A percentile compares a stretch with the other conserved stretches of the same genome.
Conservation (phyloP, 345 rosid species). For the Citrus mangshanensis region DNA sequence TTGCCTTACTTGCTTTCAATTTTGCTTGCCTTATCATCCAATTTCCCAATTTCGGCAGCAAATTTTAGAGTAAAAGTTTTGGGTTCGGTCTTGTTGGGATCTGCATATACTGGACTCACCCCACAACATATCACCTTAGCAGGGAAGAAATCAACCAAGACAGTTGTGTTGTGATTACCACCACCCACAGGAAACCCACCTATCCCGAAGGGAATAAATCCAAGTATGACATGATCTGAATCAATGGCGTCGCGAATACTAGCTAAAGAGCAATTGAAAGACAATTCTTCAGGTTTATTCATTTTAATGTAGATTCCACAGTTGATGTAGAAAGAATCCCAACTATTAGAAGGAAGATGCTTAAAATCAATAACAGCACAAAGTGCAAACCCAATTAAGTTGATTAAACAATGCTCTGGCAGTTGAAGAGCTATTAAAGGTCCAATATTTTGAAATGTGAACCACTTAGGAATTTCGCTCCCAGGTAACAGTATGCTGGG, state of each 20-base stretch:
- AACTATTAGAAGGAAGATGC: background rate
- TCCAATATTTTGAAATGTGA: background rate
- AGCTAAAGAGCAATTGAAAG: background rate
- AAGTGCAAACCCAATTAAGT: background rate
- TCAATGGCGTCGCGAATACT: background rate
- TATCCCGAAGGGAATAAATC: background rate
- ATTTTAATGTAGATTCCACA: background rate
- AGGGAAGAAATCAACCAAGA: background rate
- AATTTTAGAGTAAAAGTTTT: background rate
- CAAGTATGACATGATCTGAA: background rate
- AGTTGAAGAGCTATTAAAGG: background rate
- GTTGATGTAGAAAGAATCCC: background rate
- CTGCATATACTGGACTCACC: background rate
- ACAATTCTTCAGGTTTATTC: background rate
- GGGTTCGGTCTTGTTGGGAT: background rate
- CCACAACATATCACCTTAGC: background rate
- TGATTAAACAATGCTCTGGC: background rate
- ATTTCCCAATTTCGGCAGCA: background rate
- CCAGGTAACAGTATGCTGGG: background rate
- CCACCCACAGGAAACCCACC: background rate
- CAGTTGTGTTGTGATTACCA: background rate
- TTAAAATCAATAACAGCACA: background rate
- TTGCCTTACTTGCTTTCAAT: no score
- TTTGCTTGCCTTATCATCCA: background rate
- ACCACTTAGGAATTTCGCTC: conserved; percentile 1